Percentiles rank a stretch among this genome's conserved stretches.
phyloP scores from a whole-genome alignment of 2,329 filamentous ascomycete genomes.

The Catunica adiposa region DNA sequence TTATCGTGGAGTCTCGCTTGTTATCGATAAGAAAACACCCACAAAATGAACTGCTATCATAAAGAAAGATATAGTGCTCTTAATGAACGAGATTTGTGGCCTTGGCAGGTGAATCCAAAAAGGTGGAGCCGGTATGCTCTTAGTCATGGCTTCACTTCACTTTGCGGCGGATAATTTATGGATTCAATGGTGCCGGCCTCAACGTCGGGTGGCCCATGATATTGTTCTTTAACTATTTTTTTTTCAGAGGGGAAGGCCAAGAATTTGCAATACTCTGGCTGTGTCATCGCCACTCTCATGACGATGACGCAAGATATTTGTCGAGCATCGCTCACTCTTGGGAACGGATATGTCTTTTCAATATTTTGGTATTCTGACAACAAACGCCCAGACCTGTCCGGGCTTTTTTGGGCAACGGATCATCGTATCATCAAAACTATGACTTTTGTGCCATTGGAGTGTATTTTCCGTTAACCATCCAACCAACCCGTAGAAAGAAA shows the following conservation, averaged over 20 bases:
- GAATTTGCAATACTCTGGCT: slow-evolving; percentile 4
- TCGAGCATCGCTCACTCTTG: slow-evolving; percentile 3
- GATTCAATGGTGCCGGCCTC: slow-evolving; percentile 10
- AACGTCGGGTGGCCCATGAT: slow-evolving; percentile 11
- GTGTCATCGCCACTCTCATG: slow-evolving; percentile 5
- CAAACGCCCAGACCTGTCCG: slow-evolving; percentile 10
- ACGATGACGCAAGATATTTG: not conserved
- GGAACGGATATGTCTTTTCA: slow-evolving; percentile 7
- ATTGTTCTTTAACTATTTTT: slow-evolving; percentile 7
- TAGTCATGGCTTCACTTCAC: not conserved
- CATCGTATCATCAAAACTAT: slow-evolving; percentile 11
- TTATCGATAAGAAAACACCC: slow-evolving; percentile 1
- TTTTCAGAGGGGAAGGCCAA: slow-evolving; percentile 4
- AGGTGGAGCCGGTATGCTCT: not conserved
- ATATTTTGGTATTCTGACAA: slow-evolving; percentile 14
- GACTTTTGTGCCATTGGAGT: slow-evolving; percentile 15
- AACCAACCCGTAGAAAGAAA: slow-evolving; percentile 14
- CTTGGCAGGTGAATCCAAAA: not conserved
- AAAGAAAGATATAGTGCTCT: not conserved
- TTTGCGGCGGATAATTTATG: not conserved
- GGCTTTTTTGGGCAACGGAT: slow-evolving; percentile 11
- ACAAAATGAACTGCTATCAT: not conserved
- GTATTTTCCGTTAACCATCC: slow-evolving; percentile 14
- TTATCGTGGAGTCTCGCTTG: not conserved
- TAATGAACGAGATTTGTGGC: not conserved